Conservation (phyloP, 2,329 filamentous ascomycete species). For the Incumbomyces delicatus region DNA sequence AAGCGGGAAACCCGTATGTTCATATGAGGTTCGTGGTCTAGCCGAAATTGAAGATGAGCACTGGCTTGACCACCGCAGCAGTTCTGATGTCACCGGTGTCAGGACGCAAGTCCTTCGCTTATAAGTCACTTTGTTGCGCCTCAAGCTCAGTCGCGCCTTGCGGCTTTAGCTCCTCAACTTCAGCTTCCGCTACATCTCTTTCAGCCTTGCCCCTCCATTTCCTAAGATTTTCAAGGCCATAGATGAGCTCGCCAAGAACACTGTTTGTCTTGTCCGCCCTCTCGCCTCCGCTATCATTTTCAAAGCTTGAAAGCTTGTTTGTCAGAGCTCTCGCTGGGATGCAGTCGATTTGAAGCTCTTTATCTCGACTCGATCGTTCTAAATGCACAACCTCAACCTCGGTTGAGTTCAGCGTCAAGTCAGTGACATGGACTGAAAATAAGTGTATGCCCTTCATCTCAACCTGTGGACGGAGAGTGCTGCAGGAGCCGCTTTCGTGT, state of each 20-base stretch:
- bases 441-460: not conserved
- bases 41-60: no score
- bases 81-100: no score
- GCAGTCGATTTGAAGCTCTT: not conserved
- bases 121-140: no score
- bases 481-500: constrained; percentile 42
- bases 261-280: constrained; percentile 12
- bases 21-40: no score
- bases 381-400: not conserved
- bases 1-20: no score
- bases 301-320: not conserved
- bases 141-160: no score
- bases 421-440: not conserved
- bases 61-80: no score
- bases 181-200: constrained; percentile 8
- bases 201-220: constrained; percentile 23
- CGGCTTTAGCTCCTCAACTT: not conserved
- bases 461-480: constrained; percentile 19
- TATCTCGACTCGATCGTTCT: not conserved
- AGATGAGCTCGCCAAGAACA: constrained; percentile 23
- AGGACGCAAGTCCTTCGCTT: no score
- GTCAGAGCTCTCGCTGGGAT: not conserved
- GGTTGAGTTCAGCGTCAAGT: not conserved
- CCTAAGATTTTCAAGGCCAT: constrained; percentile 32
- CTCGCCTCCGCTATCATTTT: not conserved